Base-by-base conservation (phyloP, 2,329 filamentous ascomycete genomes). In the Blastomyces gilchristii region DNA sequence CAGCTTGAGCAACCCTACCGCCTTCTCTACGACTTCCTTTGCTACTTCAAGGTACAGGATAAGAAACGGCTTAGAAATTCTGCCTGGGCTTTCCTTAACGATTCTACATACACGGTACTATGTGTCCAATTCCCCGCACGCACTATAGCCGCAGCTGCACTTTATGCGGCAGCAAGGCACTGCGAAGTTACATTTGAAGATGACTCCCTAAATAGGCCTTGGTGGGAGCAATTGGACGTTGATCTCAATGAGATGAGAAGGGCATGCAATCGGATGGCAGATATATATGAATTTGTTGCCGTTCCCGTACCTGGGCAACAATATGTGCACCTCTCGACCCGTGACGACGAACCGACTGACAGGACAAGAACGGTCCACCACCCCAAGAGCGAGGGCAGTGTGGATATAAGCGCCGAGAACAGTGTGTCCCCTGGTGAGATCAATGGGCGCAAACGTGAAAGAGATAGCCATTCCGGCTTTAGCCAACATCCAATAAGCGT, bases 1-100 rank as follows among this genome's bases (percentile, higher is more conserved):
- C 90, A 92, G 75, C 82, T 97, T 37, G 89, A 95, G 68, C 90
- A 91, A 65, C 93, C 94, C 0, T 94, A 97, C 74, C 86, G 87
- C 64, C 85, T 88, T 64, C 84, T 97, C 37, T 94, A 90, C 75
- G 86, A 93, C 63, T 87, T 92, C 71, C 83, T 96, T 41, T 85
- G 86, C 62, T 86, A 84, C 71, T 84, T 94, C 65, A 82, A 83
- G 31, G 81, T 91, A 58, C 85, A 90, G 64, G 87, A 93, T 70
- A 89, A 95, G 76, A 93, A 93, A 76, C 79, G 83, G 62, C 78
- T 97, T 39, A 85, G 93, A 62, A 92, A 96, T 75, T 86, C 89
- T 0, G 89, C 91, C 0, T 97, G 94, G 91, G 88, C 91, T 0
- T 97, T 97, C 71, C 85, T 96, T 66, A 97, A 95, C 72, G 94